A percentile compares a stretch with the other conserved stretches of the same genome.
Conservation (phyloP, 495 filamentous ascomycete species). For the Aspergillus ellipticus region DNA sequence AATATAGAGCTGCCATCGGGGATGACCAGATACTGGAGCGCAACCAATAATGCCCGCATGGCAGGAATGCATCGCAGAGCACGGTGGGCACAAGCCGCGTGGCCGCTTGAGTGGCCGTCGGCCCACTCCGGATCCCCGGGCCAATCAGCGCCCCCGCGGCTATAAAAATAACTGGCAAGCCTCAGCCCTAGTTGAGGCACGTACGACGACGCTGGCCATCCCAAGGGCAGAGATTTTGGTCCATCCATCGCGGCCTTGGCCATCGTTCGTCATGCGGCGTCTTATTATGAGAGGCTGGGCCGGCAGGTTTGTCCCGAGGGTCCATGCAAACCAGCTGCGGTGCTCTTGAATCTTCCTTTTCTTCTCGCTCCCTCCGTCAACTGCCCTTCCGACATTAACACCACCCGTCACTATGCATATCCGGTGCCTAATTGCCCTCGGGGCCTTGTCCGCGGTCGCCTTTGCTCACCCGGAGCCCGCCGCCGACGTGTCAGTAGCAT, state of each 20-base stretch:
- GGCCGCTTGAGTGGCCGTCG: constrained; percentile 2
- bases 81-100: neutral
- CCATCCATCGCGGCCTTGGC: neutral
- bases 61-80: neutral
- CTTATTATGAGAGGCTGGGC: neutral
- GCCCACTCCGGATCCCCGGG: neutral
- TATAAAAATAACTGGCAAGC: constrained; percentile 6
- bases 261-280: neutral
- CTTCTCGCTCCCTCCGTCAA: neutral
- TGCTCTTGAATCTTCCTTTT: neutral
- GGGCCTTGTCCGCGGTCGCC: neutral
- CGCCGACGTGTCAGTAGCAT: neutral
- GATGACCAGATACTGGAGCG: too few relatives aligned
- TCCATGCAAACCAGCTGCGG: neutral
- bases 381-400: neutral
- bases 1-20: too few relatives aligned
- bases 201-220: constrained; percentile 2
- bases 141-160: neutral
- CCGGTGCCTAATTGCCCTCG: neutral
- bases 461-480: neutral
- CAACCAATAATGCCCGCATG: too few relatives aligned
- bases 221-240: constrained; percentile 1
- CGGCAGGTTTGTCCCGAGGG: neutral
- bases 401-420: neutral
- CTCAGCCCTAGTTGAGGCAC: constrained; percentile 7